Conservation (phyloP, 1,284 basidiomycete species). For the Mrakiaceae sp. region DNA sequence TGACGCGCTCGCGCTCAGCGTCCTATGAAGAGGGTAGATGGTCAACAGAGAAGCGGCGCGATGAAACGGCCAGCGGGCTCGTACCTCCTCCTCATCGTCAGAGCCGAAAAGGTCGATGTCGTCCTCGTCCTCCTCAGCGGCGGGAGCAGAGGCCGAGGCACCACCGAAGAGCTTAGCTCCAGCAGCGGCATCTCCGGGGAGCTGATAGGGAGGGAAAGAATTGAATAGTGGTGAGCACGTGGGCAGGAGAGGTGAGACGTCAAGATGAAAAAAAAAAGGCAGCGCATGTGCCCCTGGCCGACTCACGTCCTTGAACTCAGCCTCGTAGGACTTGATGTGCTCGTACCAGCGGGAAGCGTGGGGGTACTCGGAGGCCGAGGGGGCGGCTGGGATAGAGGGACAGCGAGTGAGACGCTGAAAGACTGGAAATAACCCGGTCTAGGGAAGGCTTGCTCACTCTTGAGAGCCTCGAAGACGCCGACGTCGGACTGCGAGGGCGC, state of each 20-base stretch:
- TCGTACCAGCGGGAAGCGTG: constrained; percentile 86
- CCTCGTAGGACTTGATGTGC: constrained; percentile 77
- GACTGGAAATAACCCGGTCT: background rate
- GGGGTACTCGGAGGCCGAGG: constrained; percentile 57
- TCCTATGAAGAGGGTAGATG: constrained; percentile 36
- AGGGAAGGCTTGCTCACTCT: constrained; percentile 19
- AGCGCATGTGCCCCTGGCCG: too few relatives aligned
- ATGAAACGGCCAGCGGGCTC: background rate
- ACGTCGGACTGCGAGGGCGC: constrained; percentile 95
- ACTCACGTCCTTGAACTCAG: constrained; percentile 51
- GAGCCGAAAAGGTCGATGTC: constrained; percentile 86
- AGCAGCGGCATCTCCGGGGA: constrained; percentile 75
- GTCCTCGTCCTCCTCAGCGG: constrained; percentile 68
- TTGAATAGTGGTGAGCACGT: background rate
- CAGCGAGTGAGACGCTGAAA: background rate
- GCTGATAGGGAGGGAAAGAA: constrained; percentile 21
- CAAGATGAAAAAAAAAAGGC: background rate
- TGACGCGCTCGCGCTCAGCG: constrained; percentile 85
- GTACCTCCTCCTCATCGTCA: constrained; percentile 63
- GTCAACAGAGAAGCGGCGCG: too few relatives aligned
- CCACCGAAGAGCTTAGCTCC: constrained; percentile 58
- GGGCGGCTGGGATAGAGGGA: constrained; percentile 44
- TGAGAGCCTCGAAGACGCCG: constrained; percentile 66
- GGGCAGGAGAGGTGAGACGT: too few relatives aligned
- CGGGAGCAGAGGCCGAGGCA: constrained; percentile 34